These are phyloP conservation scores for Arachis monticola DNA, from an alignment of 331 rosid species.

Conservation along the genomic window DNA sequence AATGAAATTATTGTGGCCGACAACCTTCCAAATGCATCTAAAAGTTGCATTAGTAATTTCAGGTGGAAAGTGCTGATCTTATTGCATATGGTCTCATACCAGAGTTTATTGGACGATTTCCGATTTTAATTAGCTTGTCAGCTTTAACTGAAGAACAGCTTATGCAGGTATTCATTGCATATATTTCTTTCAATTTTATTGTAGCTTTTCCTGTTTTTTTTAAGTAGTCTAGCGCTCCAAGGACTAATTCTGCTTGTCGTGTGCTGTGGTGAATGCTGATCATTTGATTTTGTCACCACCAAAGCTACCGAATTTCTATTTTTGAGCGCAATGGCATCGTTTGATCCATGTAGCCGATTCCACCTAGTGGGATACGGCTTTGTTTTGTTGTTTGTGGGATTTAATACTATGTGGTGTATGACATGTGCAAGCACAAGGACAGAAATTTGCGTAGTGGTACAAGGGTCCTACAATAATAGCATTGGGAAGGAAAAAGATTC, in stretches of 20 bases:
- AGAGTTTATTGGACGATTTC: constrained; percentile 93
- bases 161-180: constrained; percentile 63
- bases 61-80: constrained; percentile 95
- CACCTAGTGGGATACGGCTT: too few relatives aligned
- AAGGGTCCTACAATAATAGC: neutral
- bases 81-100: constrained; percentile 92
- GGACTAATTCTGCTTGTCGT: constrained; percentile 24
- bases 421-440: constrained; percentile 18
- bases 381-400: neutral
- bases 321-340: too few relatives aligned
- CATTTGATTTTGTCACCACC: constrained; percentile 24
- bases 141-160: constrained; percentile 93
- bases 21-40: constrained; percentile 36
- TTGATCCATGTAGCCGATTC: too few relatives aligned
- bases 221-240: neutral
- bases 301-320: neutral
- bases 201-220: constrained; percentile 10
- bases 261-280: constrained; percentile 17
- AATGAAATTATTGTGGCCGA: constrained; percentile 15
- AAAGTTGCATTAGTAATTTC: constrained; percentile 44
- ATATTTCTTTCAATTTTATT: neutral
- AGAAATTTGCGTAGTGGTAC: constrained; percentile 8
- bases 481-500: too few relatives aligned
- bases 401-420: constrained; percentile 14
- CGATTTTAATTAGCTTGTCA: constrained; percentile 76